Percentiles rank a stretch among this genome's conserved stretches.
phyloP scores from a whole-genome alignment of 169 alveolate genomes.

The Hepatocystis sp. region DNA sequence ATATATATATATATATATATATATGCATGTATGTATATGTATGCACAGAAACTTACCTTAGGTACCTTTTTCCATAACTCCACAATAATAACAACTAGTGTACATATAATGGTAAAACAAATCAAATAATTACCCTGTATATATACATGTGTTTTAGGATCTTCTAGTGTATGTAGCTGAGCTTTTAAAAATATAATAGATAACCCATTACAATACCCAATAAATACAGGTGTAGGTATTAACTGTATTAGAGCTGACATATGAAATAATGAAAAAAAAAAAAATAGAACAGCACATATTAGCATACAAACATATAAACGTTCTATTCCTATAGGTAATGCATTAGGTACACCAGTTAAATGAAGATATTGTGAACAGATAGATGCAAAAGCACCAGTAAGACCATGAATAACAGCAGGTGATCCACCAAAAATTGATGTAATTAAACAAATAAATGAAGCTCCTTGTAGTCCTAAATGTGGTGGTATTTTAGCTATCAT shows the following conservation, averaged over 20 bases:
- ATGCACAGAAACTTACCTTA: slow-evolving; percentile 9
- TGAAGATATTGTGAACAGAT: slow-evolving; percentile 81
- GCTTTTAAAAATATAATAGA: slow-evolving; percentile 85
- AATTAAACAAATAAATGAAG: slow-evolving; percentile 84
- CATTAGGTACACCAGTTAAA: slow-evolving; percentile 16
- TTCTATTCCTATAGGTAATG: slow-evolving; percentile 72
- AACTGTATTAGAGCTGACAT: slow-evolving; percentile 85
- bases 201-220: slow-evolving; percentile 88
- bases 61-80: slow-evolving; percentile 72
- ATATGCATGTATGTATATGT: background rate
- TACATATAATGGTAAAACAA: slow-evolving; percentile 43
- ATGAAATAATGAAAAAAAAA: slow-evolving; percentile 83
- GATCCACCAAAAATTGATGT: slow-evolving; percentile 87
- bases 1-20: slow-evolving; percentile 9
- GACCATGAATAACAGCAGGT: slow-evolving; percentile 87
- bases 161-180: slow-evolving; percentile 84
- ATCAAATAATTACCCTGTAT: slow-evolving; percentile 76
- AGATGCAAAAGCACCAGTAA: slow-evolving; percentile 85
- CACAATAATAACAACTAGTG: slow-evolving; percentile 54
- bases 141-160: slow-evolving; percentile 81
- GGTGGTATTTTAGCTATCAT: slow-evolving; percentile 88
- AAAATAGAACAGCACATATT: slow-evolving; percentile 81
- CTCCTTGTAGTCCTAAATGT: slow-evolving; percentile 85
- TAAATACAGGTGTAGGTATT: slow-evolving; percentile 86
- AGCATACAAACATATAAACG: slow-evolving; percentile 65